Evolutionary conservation across 2,329 filamentous ascomycete genomes (phyloP).

Genomic region (Seiridium unicorne): DNA sequence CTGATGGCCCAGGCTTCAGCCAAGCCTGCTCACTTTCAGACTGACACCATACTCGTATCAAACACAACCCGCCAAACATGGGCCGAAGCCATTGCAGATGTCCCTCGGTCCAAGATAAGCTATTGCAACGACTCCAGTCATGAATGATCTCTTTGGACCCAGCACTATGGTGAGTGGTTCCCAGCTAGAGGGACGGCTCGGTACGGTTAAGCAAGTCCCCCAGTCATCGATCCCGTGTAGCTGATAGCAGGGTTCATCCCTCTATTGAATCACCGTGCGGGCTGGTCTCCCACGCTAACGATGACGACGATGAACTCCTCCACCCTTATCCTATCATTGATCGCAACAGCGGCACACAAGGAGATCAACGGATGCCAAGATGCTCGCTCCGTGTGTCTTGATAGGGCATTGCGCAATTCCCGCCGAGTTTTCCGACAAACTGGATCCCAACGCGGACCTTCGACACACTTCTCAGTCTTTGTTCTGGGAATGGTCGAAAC

Average conservation of each 20-base stretch:
- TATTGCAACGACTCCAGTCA: too few species aligned
- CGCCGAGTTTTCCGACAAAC: neutral
- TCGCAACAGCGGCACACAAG: neutral
- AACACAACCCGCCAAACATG: too few species aligned
- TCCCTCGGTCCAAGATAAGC: too few species aligned
- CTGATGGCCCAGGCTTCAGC: too few species aligned
- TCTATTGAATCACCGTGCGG: neutral
- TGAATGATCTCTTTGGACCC: neutral
- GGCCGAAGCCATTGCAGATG: too few species aligned
- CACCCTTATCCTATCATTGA: neutral
- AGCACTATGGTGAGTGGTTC: neutral
- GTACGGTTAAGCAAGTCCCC: neutral
- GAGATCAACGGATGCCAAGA: neutral
- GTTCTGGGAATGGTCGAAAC: neutral
- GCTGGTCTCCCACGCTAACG: neutral
- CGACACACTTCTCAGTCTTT: neutral
- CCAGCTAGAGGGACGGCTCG: constrained; percentile 2
- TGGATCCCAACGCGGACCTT: neutral
- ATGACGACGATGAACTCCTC: neutral
- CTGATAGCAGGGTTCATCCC: constrained; percentile 5
- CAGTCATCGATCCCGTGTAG: neutral
- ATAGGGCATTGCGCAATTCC: neutral
- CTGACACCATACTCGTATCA: too few species aligned
- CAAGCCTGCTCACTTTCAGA: too few species aligned
- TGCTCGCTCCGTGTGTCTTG: neutral